These are phyloP conservation scores for Sphenostylis stenocarpa DNA, from an alignment of 306 rosid genomes.

Conservation along the genomic window DNA sequence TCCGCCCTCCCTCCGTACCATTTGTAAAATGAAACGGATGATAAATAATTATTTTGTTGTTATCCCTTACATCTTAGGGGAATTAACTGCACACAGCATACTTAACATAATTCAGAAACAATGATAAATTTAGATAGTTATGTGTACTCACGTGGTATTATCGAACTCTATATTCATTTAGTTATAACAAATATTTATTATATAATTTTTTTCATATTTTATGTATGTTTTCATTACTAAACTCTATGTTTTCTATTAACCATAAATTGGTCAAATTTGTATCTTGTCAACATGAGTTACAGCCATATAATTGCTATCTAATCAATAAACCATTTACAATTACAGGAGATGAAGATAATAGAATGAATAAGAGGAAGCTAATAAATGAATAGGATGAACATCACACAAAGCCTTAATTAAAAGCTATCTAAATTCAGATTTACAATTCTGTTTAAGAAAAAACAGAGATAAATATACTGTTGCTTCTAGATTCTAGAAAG, in stretches of 20 bases:
- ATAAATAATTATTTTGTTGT: no score
- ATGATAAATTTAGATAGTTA: no score
- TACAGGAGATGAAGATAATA: background rate
- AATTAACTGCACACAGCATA: no score
- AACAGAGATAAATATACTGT: background rate
- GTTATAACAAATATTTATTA: no score
- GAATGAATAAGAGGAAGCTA: background rate
- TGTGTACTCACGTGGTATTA: no score
- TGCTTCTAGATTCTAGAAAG: background rate
- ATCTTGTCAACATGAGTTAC: background rate
- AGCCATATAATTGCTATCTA: background rate
- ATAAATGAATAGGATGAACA: background rate
- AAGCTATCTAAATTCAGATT: conserved; percentile 12
- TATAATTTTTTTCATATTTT: no score
- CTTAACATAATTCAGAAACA: no score
- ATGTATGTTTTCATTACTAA: background rate
- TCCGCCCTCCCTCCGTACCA: no score
- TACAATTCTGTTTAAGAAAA: conserved; percentile 18
- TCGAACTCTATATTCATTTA: no score
- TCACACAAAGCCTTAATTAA: background rate
- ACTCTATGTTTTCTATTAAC: no score
- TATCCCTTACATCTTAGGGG: no score
- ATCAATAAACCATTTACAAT: background rate
- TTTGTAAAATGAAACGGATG: no score
- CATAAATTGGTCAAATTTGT: background rate